These are phyloP conservation scores for Sporisorium reilianum DNA, from an alignment of 1,284 basidiomycete species.

Conservation along the genomic window DNA sequence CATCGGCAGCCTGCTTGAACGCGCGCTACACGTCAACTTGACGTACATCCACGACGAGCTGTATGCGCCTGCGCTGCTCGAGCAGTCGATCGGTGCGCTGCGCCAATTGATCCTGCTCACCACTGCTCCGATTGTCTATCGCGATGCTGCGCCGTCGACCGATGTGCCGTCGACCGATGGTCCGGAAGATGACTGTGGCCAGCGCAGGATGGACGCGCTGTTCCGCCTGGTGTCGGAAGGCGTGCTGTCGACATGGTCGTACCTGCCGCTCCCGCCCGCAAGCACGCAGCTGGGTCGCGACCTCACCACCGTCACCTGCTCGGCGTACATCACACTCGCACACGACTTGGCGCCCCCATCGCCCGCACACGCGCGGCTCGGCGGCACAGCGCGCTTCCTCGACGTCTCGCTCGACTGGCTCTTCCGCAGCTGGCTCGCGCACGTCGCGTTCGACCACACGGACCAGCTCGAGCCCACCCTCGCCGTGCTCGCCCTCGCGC, in stretches of 20 bases:
- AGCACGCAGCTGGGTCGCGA: constrained; percentile 11
- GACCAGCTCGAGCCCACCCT: constrained; percentile 12
- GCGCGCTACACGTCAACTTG: constrained; percentile 36
- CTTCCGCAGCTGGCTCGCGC: constrained; percentile 21
- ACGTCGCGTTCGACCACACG: constrained; percentile 16
- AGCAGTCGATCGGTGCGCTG: constrained; percentile 24
- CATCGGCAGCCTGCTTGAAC: constrained; percentile 38
- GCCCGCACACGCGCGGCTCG: not conserved
- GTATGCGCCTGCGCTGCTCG: constrained; percentile 20
- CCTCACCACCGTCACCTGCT: constrained; percentile 25
- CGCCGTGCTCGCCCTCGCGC: constrained; percentile 6
- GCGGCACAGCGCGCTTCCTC: constrained; percentile 19
- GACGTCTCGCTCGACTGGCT: constrained; percentile 36
- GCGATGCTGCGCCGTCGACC: not conserved
- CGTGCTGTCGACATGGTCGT: constrained; percentile 44
- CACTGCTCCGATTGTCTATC: constrained; percentile 22
- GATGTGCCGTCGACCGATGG: not conserved
- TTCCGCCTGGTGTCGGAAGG: constrained; percentile 21
- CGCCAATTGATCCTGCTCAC: constrained; percentile 33
- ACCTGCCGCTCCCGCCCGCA: constrained; percentile 33
- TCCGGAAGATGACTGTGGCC: constrained; percentile 28
- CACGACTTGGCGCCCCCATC: constrained; percentile 12
- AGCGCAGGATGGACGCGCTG: constrained; percentile 27
- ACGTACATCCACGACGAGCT: constrained; percentile 36
- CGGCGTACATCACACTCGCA: constrained; percentile 7